phyloP scores from a whole-genome alignment of 75 land plant species.

The Pinus tabuliformis region DNA sequence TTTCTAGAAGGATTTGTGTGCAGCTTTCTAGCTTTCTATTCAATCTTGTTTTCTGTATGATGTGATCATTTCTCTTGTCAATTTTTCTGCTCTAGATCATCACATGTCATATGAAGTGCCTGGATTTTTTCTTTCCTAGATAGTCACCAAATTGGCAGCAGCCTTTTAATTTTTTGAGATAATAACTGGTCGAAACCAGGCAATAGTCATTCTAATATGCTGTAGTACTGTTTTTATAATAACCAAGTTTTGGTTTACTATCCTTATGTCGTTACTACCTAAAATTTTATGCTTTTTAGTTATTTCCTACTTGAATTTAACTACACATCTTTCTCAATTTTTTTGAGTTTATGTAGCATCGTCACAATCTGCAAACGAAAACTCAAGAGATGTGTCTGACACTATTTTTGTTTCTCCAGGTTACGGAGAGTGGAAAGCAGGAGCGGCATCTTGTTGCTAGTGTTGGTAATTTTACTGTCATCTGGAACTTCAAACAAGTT shows the following conservation, averaged over 20 bases:
- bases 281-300: not conserved
- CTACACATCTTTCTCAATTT: too few relatives aligned
- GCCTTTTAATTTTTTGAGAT: not conserved
- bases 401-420: constrained; percentile 34
- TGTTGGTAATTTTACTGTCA: constrained; percentile 69
- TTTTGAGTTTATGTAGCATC: not conserved
- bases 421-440: constrained; percentile 87
- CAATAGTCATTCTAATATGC: not conserved
- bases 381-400: not conserved
- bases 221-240: not conserved
- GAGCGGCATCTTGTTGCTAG: constrained; percentile 92
- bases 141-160: too few relatives aligned
- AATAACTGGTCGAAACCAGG: not conserved
- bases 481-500: constrained; percentile 90
- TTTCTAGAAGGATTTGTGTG: too few relatives aligned
- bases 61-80: too few relatives aligned
- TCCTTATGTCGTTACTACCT: not conserved
- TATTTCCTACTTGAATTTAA: not conserved
- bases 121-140: not conserved
- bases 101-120: not conserved
- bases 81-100: too few relatives aligned
- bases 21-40: too few relatives aligned
- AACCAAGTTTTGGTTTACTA: not conserved
- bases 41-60: too few relatives aligned
- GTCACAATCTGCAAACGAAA: not conserved